phyloP scores from a whole-genome alignment of 208 protist species.

The Trypanosoma rangeli region DNA sequence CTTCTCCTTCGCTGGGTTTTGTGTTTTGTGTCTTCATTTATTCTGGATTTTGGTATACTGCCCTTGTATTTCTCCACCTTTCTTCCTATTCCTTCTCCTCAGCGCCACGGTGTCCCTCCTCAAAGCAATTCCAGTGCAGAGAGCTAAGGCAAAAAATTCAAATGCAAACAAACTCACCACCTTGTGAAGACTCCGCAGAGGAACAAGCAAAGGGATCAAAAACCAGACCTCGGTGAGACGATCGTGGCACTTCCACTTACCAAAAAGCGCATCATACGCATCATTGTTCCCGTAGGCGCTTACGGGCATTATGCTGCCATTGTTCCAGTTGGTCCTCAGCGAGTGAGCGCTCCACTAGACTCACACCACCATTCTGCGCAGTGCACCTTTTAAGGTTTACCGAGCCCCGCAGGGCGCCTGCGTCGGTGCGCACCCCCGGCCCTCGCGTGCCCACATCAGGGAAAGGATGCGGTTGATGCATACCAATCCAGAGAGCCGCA shows the following conservation, averaged over 20 bases:
- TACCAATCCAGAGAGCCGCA: slow-evolving; percentile 46
- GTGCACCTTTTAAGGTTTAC: not conserved
- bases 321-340: slow-evolving; percentile 52
- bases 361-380: not conserved
- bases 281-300: slow-evolving; percentile 41
- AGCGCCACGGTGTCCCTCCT: not conserved
- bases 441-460: not conserved
- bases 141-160: too few species aligned
- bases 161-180: not conserved
- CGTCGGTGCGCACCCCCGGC: not conserved
- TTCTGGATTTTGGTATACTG: not conserved
- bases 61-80: slow-evolving; percentile 1
- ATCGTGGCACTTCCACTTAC: too few species aligned
- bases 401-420: not conserved
- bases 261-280: too few species aligned
- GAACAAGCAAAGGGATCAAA: not conserved
- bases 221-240: not conserved
- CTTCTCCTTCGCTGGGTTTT: not conserved
- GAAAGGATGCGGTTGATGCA: slow-evolving; percentile 21
- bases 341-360: slow-evolving; percentile 23
- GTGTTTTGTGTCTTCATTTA: too few species aligned
- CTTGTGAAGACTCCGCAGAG: not conserved
- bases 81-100: not conserved
- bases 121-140: too few species aligned
- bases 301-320: slow-evolving; percentile 49